Conservation (phyloP, 306 rosid genomes). For the Urtica urens region DNA sequence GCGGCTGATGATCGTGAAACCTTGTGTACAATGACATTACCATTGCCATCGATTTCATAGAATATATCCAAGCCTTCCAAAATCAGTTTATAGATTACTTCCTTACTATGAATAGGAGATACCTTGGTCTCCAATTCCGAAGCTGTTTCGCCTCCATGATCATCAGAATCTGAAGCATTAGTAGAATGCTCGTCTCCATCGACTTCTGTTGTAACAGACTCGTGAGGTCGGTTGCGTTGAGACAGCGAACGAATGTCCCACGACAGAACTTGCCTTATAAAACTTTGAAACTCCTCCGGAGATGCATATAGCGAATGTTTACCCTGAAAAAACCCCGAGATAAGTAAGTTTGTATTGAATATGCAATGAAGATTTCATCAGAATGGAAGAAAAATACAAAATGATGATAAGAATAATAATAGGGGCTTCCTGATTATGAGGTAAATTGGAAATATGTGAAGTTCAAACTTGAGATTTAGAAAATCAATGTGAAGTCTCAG, state of each 20-base stretch:
- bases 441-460: no score
- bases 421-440: no score
- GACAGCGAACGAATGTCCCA: constrained; percentile 86
- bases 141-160: constrained; percentile 27
- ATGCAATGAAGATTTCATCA: no score
- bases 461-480: no score
- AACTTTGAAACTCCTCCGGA: constrained; percentile 48
- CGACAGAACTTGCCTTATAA: constrained; percentile 78
- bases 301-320: constrained; percentile 67
- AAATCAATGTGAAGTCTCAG: no score
- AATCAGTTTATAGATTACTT: constrained; percentile 48
- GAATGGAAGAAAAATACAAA: no score
- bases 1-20: constrained; percentile 25
- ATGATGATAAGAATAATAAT: no score
- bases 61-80: constrained; percentile 73
- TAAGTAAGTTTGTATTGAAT: no score
- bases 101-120: constrained; percentile 16
- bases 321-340: no score
- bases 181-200: constrained; percentile 14
- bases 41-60: constrained; percentile 44
- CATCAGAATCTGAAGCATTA: constrained; percentile 36
- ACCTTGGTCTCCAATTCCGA: constrained; percentile 17
- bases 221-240: constrained; percentile 62
- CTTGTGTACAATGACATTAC: constrained; percentile 48
- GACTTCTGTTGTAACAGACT: constrained; percentile 18